A percentile compares a stretch with the other conserved stretches of the same genome.
phyloP scores from a whole-genome alignment of 1,284 basidiomycete genomes.

The Stereum hirsutum region DNA sequence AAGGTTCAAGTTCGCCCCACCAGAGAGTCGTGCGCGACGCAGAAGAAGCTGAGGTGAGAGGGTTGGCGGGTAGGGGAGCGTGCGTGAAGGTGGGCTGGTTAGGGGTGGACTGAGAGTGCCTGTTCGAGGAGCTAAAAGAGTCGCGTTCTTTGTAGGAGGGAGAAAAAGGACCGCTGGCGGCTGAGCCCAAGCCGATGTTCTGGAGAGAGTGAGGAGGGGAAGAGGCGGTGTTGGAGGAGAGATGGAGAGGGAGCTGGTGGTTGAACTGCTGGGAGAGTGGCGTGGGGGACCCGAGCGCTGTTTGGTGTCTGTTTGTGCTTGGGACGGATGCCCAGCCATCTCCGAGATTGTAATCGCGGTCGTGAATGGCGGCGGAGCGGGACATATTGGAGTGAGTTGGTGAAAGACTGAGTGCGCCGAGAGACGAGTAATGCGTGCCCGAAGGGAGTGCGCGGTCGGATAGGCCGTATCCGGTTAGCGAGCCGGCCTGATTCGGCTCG shows the following conservation, averaged over 20 bases:
- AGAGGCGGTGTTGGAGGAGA: conserved; percentile 7
- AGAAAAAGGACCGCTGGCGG: conserved; percentile 11
- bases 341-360: conserved; percentile 10
- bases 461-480: conserved; percentile 6
- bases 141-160: conserved; percentile 30
- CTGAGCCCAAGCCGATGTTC: conserved; percentile 10
- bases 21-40: conserved; percentile 48
- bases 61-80: conserved; percentile 13
- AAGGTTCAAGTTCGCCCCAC: conserved; percentile 79
- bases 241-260: conserved; percentile 4
- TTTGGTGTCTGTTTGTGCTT: conserved; percentile 37
- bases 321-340: conserved; percentile 22
- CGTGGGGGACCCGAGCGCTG: too few species aligned
- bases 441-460: conserved; percentile 10
- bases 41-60: conserved; percentile 18
- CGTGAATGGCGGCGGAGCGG: conserved; percentile 23
- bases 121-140: conserved; percentile 17
- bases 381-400: conserved; percentile 19
- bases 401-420: conserved; percentile 9
- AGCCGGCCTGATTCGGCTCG: background rate
- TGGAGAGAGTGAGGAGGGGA: conserved; percentile 3
- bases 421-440: conserved; percentile 10
- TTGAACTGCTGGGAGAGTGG: conserved; percentile 19
- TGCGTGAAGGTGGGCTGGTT: conserved; percentile 15
- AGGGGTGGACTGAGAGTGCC: conserved; percentile 16